Percentiles rank a stretch among this genome's conserved stretches.
Evolutionary conservation across 352 stramenopile genomes (phyloP).

Genomic region (Pythium dissotocum): DNA sequence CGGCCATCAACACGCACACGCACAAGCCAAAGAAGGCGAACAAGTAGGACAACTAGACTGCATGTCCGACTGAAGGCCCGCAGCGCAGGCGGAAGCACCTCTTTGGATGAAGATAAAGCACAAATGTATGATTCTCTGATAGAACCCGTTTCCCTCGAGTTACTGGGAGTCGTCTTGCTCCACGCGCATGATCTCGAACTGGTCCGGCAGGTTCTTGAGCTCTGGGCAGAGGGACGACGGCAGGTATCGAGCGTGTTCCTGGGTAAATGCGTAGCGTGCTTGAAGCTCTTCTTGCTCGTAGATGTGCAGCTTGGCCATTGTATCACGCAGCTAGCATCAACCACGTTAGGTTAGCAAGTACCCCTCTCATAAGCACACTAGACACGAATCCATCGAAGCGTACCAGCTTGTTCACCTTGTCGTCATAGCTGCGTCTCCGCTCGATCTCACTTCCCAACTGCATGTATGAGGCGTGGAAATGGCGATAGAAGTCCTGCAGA

Average conservation of each 20-base stretch:
- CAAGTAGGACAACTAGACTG: conserved; percentile 51
- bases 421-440: conserved; percentile 56
- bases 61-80: not conserved
- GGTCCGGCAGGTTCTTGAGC: conserved; percentile 67
- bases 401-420: conserved; percentile 54
- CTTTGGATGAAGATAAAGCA: conserved; percentile 5
- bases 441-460: conserved; percentile 57
- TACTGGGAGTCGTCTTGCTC: conserved; percentile 14
- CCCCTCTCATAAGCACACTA: too few relatives aligned
- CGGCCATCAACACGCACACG: conserved; percentile 67
- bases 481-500: conserved; percentile 82
- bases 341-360: not conserved
- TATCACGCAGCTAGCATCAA: conserved; percentile 49
- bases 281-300: conserved; percentile 53
- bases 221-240: conserved; percentile 70
- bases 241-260: conserved; percentile 68
- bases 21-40: conserved; percentile 51
- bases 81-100: not conserved
- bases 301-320: conserved; percentile 43
- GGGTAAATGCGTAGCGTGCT: conserved; percentile 44
- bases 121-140: conserved; percentile 23
- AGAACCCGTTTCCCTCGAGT: conserved; percentile 13
- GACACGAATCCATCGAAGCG: not conserved
- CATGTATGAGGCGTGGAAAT: conserved; percentile 69
- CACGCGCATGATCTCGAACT: conserved; percentile 43